These are phyloP conservation scores for Ogataea corticis DNA, from an alignment of 805 yeast species.

Conservation along the genomic window DNA sequence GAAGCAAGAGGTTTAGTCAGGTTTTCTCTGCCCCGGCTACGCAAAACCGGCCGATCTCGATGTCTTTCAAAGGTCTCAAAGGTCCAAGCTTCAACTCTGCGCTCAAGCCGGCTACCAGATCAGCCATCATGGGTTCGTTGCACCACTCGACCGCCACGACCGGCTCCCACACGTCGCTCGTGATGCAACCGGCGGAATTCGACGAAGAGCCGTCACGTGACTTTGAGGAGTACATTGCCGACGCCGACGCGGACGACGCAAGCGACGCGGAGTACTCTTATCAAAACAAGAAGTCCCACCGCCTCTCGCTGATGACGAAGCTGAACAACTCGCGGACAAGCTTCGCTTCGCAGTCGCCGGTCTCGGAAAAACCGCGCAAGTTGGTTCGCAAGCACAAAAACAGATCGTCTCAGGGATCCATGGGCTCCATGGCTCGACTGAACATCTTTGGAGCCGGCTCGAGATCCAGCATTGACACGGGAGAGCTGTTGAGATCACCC, in stretches of 20 bases:
- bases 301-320: conserved; percentile 17
- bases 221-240: conserved; percentile 24
- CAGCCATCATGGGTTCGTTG: conserved; percentile 32
- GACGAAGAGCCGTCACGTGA: conserved; percentile 20
- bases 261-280: not conserved
- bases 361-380: conserved; percentile 19
- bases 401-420: conserved; percentile 12
- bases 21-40: not conserved
- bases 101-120: conserved; percentile 28
- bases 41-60: conserved; percentile 35
- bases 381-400: conserved; percentile 17
- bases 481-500: conserved; percentile 13
- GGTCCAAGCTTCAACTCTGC: conserved; percentile 54
- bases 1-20: not conserved
- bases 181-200: conserved; percentile 11
- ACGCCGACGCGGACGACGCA: conserved; percentile 10
- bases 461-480: conserved; percentile 14
- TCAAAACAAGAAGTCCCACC: conserved; percentile 18
- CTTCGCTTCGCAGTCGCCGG: conserved; percentile 5
- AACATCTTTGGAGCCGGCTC: conserved; percentile 19
- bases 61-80: conserved; percentile 62
- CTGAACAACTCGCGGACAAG: conserved; percentile 10
- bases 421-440: conserved; percentile 20
- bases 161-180: conserved; percentile 30
- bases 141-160: conserved; percentile 31